Conservation (phyloP, 2,329 filamentous ascomycete species). For the Acrocalymma vagum region DNA sequence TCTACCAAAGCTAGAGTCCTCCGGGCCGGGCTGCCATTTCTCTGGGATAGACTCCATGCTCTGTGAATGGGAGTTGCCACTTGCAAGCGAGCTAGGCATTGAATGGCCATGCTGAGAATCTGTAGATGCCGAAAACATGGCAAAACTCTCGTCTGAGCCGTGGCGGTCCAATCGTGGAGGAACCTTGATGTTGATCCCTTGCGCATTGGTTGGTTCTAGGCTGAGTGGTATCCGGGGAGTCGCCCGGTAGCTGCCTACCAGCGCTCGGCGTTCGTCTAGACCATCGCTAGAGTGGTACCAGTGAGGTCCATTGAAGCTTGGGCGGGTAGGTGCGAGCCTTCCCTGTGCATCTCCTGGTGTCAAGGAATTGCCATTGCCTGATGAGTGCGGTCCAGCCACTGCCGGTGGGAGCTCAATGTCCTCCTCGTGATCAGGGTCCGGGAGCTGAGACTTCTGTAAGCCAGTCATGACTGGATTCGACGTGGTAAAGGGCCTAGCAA, state of each 20-base stretch:
- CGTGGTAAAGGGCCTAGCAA: slow-evolving; percentile 54
- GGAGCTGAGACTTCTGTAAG: slow-evolving; percentile 27
- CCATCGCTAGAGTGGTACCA: slow-evolving; percentile 45
- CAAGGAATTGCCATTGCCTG: no score
- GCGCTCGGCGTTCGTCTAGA: slow-evolving; percentile 47
- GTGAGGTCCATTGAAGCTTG: slow-evolving; percentile 36
- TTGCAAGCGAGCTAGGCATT: slow-evolving; percentile 60
- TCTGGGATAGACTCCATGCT: slow-evolving; percentile 36
- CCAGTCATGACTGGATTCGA: slow-evolving; percentile 8
- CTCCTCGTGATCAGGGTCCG: slow-evolving; percentile 48
- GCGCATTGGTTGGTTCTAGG: slow-evolving; percentile 54
- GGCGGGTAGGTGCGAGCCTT: slow-evolving; percentile 18
- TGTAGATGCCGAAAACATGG: slow-evolving; percentile 70
- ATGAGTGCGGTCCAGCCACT: slow-evolving; percentile 31
- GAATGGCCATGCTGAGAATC: slow-evolving; percentile 64
- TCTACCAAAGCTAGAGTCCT: slow-evolving; percentile 45
- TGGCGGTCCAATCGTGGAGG: slow-evolving; percentile 56
- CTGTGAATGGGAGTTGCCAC: slow-evolving; percentile 36
- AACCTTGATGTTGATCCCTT: slow-evolving; percentile 42
- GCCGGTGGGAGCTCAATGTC: slow-evolving; percentile 46
- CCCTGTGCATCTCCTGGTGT: slow-evolving; percentile 13
- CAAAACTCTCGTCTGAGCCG: slow-evolving; percentile 69
- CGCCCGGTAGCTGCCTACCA: slow-evolving; percentile 56
- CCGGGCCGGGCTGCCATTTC: slow-evolving; percentile 32
- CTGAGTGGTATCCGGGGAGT: slow-evolving; percentile 59